Evolutionary conservation across 768 basidiomycete genomes (phyloP).

Genomic region (Tylopilus intermedius): DNA sequence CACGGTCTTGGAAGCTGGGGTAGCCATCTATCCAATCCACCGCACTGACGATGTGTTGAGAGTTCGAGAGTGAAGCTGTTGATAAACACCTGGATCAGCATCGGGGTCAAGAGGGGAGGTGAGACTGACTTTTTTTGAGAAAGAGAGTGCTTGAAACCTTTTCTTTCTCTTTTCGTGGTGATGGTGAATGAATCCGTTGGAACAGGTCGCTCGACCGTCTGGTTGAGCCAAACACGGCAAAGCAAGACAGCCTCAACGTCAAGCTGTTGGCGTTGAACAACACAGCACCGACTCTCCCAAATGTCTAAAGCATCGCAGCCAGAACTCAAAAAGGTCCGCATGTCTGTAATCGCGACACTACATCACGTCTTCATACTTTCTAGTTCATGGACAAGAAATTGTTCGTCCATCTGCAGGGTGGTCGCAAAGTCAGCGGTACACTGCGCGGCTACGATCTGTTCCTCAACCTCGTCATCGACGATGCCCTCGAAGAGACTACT

Average conservation of each 20-base stretch:
- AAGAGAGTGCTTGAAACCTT: not conserved
- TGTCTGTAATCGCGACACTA: too few species aligned
- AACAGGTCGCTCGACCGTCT: too few species aligned
- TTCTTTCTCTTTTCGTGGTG: too few species aligned
- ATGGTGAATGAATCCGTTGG: too few species aligned
- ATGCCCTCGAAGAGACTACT: conserved; percentile 86
- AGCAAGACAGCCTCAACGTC: too few species aligned
- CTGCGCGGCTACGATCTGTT: conserved; percentile 98
- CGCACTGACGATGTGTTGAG: not conserved
- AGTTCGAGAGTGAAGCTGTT: conserved; percentile 7
- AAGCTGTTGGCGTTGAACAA: too few species aligned
- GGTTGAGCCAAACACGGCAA: too few species aligned
- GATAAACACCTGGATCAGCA: conserved; percentile 10
- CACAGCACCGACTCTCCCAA: too few species aligned
- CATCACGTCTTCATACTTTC: not conserved
- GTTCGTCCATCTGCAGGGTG: conserved; percentile 90
- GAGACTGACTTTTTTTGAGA: conserved; percentile 5
- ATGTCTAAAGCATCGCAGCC: too few species aligned
- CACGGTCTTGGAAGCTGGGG: conserved; percentile 33
- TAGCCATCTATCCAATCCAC: conserved; percentile 35
- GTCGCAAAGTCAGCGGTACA: conserved; percentile 91
- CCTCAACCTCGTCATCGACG: conserved; percentile 95
- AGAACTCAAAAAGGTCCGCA: too few species aligned
- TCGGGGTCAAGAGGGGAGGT: not conserved
- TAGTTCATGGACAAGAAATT: conserved; percentile 99